Evolutionary conservation across 192 early-diverging fungal species (phyloP), one percentile per base, ranked within the genome.

Genomic region (Coemansia sp.): DNA sequence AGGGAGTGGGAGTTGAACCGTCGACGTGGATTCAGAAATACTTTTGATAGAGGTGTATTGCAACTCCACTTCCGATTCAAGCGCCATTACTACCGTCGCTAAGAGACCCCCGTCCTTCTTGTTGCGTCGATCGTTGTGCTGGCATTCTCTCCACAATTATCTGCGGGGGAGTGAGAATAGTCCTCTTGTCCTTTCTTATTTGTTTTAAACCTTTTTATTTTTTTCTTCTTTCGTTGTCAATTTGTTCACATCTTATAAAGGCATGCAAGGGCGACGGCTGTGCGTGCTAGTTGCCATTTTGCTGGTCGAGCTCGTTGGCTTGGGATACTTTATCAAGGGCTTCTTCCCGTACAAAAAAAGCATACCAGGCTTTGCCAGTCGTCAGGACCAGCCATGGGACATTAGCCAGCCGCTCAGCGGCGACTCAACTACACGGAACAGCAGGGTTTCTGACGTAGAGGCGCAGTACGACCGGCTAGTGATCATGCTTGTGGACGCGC

Each of bases 1-100:
- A 86, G 92, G 23, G 94, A 98, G 82, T 99, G 97, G 97, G 96
- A 97, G 82, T 90, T 91, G 64, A 91, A 90, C 6, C 94, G 97
- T 67, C 95, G 94, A 71, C 91, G 88, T 28, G 94, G 92, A 11
- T 94, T 94, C 72, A 86, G 85, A 39, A 90, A 89, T 67, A 84
- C 80, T 6, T 94, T 92, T 86, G 94, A 94, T 70, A 82, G 91
- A 21, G 93, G 93, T 9, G 90, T 93, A 14, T 73, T 95, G 39
- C 89, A 91, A 74, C 84, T 95, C 42, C 86, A 92, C 82, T 95
- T 95, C 67, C 79, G 90, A 43, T 95, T 94, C 65, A 95, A 93
- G 78, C 87, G 91, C 58, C 88, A 90, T 62, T 90, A 88, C 68
- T 94, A 93, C 64, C 81, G 93, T 66, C 87, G 90, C 43, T 94